A percentile compares a stretch with the other conserved stretches of the same genome.
Evolutionary conservation across 371 early-diverging fungal genomes (phyloP).

Genomic region (Sanchytrium tribonematis): DNA sequence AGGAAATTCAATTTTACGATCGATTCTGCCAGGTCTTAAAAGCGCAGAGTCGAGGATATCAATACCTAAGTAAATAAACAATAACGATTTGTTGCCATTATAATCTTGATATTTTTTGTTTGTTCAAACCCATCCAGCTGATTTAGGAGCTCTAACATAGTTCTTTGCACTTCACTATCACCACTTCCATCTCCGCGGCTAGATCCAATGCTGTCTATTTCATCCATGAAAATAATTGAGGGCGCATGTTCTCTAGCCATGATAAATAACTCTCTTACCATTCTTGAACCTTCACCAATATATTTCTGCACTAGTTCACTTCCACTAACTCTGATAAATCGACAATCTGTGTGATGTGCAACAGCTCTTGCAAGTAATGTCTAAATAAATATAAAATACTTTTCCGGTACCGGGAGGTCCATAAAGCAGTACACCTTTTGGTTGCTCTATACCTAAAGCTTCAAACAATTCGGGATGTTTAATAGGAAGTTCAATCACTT

Average conservation of each 20-base stretch:
- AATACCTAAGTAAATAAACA: slow-evolving; percentile 15
- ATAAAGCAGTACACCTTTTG: slow-evolving; percentile 93
- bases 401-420: slow-evolving; percentile 96
- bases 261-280: slow-evolving; percentile 97
- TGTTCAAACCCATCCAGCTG: slow-evolving; percentile 98
- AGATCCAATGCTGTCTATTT: slow-evolving; percentile 95
- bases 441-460: slow-evolving; percentile 95
- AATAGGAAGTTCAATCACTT: slow-evolving; percentile 95
- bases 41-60: slow-evolving; percentile 94
- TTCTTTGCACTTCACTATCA: slow-evolving; percentile 89
- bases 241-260: slow-evolving; percentile 96
- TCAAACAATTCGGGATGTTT: slow-evolving; percentile 98
- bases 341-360: slow-evolving; percentile 97
- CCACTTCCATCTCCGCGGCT: slow-evolving; percentile 31
- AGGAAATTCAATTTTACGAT: slow-evolving; percentile 99
- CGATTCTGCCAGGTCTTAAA: slow-evolving; percentile 92
- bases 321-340: slow-evolving; percentile 97
- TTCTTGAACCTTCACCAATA: slow-evolving; percentile 96
- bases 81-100: slow-evolving; percentile 99
- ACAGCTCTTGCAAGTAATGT: slow-evolving; percentile 97
- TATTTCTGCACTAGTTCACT: slow-evolving; percentile 99
- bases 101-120: slow-evolving; percentile 92
- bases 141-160: slow-evolving; percentile 68
- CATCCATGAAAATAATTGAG: slow-evolving; percentile 99
- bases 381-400: slow-evolving; percentile 32